phyloP scores from a whole-genome alignment of 2,329 filamentous ascomycete genomes.

The Chrysoporthe austroafricana region DNA sequence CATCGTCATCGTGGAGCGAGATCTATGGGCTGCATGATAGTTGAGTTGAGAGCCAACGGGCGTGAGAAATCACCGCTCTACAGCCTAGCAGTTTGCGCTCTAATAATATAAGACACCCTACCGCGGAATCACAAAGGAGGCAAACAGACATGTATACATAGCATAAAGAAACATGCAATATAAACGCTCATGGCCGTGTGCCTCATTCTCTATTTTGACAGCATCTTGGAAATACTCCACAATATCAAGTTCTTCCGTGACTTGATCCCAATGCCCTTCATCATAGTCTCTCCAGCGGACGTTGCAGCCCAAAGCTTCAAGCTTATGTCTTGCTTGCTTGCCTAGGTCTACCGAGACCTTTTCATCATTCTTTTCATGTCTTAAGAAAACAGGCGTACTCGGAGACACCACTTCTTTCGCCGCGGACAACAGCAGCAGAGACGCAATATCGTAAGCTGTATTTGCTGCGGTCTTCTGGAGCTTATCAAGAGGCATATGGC shows the following conservation, averaged over 20 bases:
- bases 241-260: conserved; percentile 20
- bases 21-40: too few species aligned
- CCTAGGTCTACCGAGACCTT: conserved; percentile 39
- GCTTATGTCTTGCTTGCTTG: conserved; percentile 13
- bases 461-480: conserved; percentile 27
- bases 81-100: too few species aligned
- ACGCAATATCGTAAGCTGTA: conserved; percentile 14
- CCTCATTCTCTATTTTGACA: not conserved
- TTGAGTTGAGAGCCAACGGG: too few species aligned
- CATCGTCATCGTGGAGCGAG: too few species aligned
- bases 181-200: not conserved
- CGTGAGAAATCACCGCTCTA: too few species aligned
- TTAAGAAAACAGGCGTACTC: conserved; percentile 47
- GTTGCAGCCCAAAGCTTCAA: conserved; percentile 13
- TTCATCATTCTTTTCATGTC: conserved; percentile 48
- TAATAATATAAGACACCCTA: too few species aligned
- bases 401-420: not conserved
- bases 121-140: not conserved
- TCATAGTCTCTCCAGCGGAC: conserved; percentile 16
- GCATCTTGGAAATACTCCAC: conserved; percentile 10
- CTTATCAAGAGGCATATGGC: not conserved
- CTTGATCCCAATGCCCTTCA: conserved; percentile 19
- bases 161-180: too few species aligned
- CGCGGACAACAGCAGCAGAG: conserved; percentile 2
- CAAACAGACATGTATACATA: not conserved